phyloP scores from a whole-genome alignment of 2,329 filamentous ascomycete genomes.

The Cladosporium sp. region DNA sequence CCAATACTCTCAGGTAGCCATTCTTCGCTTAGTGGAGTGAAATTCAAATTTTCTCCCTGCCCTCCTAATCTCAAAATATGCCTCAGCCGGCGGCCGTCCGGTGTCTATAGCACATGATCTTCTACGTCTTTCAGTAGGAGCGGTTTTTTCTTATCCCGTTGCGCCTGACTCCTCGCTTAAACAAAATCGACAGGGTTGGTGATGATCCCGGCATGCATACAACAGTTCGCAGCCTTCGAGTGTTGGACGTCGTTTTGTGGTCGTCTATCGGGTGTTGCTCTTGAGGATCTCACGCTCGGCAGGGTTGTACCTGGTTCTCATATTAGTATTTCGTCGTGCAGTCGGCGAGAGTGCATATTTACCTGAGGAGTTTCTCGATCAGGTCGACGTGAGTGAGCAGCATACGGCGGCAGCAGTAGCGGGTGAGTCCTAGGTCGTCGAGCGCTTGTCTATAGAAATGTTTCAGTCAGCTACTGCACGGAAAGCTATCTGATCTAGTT shows the following conservation, averaged over 20 bases:
- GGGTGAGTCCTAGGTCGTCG: slow-evolving; percentile 86
- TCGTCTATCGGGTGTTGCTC: slow-evolving; percentile 16
- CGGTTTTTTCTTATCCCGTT: neutral
- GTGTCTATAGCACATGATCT: neutral
- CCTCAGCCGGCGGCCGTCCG: neutral
- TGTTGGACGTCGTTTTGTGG: too few relatives aligned
- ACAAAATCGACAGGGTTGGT: neutral
- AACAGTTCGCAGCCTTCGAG: neutral
- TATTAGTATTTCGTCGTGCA: slow-evolving; percentile 4
- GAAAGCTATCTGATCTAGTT: neutral
- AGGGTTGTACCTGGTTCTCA: slow-evolving; percentile 30
- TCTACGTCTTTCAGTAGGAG: neutral
- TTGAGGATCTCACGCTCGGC: slow-evolving; percentile 36
- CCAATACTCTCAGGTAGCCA: too few relatives aligned
- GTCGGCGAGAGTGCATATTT: slow-evolving; percentile 33
- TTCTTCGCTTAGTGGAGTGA: too few relatives aligned
- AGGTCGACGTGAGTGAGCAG: slow-evolving; percentile 99
- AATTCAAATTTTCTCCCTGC: neutral
- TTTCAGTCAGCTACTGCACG: neutral
- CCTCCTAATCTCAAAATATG: neutral
- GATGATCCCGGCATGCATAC: neutral
- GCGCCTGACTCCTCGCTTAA: slow-evolving; percentile 12
- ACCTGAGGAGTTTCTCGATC: slow-evolving; percentile 94
- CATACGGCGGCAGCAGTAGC: slow-evolving; percentile 99
- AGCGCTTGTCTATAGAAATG: slow-evolving; percentile 73